Conservation (phyloP, 148 eudicot species). For the Tetragonia tetragonoides region DNA sequence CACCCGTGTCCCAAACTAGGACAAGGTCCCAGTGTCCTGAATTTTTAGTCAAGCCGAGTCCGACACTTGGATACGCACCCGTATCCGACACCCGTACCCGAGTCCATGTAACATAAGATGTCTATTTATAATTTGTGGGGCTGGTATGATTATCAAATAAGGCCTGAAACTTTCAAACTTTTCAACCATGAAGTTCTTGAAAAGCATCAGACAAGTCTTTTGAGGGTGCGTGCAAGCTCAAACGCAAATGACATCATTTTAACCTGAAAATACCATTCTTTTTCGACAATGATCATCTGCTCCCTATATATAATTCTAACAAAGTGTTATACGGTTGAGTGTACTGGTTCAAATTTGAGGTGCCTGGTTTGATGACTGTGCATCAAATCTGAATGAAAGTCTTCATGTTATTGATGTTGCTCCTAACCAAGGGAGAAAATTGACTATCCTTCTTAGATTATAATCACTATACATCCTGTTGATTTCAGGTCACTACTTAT, state of each 20-base stretch:
- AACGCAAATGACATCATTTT: background rate
- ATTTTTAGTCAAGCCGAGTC: no score
- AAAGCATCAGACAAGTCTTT: background rate
- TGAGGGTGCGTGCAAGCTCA: background rate
- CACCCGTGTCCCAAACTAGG: no score
- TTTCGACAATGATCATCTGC: background rate
- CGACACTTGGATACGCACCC: no score
- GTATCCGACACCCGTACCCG: no score
- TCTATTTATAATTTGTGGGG: background rate
- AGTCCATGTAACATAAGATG: no score
- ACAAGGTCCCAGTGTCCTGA: no score
- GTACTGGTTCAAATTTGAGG: background rate
- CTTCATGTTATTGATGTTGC: background rate
- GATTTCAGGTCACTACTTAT: constrained; percentile 69
- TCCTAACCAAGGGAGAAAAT: no score
- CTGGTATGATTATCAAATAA: background rate
- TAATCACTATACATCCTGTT: background rate
- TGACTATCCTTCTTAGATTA: background rate
- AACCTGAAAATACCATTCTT: background rate
- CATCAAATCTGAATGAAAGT: background rate
- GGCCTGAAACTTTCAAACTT: background rate
- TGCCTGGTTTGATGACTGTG: background rate
- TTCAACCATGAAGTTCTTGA: background rate
- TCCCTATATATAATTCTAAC: background rate
- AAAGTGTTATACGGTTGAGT: background rate